Percentiles rank a stretch among this genome's conserved stretches.
Evolutionary conservation across 1,284 basidiomycete species (phyloP).

Genomic region (Fomitopsis palustris): DNA sequence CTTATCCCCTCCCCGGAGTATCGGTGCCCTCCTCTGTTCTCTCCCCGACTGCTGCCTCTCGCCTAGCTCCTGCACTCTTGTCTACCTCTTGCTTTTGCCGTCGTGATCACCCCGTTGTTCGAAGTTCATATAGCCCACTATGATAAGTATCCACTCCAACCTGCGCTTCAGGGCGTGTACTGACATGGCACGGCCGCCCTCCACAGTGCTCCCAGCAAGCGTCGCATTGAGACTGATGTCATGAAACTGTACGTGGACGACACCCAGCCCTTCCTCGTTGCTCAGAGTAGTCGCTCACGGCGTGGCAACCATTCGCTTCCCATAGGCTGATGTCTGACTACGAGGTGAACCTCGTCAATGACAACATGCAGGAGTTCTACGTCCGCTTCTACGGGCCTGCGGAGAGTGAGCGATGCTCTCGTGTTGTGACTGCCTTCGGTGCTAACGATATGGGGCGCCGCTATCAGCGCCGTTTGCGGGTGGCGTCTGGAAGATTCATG

Average conservation of each 20-base stretch:
- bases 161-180: conserved; percentile 1
- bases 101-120: too few species aligned
- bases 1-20: conserved; percentile 1
- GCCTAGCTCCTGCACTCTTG: background rate
- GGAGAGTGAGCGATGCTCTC: conserved; percentile 72
- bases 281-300: background rate
- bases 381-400: conserved; percentile 92
- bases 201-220: conserved; percentile 70
- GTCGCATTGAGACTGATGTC: conserved; percentile 97
- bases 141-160: conserved; percentile 29
- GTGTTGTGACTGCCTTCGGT: background rate
- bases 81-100: background rate
- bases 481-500: conserved; percentile 99
- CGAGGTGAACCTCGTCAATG: conserved; percentile 95
- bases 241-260: conserved; percentile 86
- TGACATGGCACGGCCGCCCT: conserved; percentile 21
- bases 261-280: background rate
- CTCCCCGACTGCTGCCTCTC: background rate
- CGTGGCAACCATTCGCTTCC: background rate
- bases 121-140: conserved; percentile 10
- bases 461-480: conserved; percentile 86
- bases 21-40: background rate
- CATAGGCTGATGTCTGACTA: conserved; percentile 93
- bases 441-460: background rate
- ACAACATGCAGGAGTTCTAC: conserved; percentile 99